Base-by-base conservation (phyloP, 2,329 filamentous ascomycete genomes). In the Kalaharituber pfeilii region DNA sequence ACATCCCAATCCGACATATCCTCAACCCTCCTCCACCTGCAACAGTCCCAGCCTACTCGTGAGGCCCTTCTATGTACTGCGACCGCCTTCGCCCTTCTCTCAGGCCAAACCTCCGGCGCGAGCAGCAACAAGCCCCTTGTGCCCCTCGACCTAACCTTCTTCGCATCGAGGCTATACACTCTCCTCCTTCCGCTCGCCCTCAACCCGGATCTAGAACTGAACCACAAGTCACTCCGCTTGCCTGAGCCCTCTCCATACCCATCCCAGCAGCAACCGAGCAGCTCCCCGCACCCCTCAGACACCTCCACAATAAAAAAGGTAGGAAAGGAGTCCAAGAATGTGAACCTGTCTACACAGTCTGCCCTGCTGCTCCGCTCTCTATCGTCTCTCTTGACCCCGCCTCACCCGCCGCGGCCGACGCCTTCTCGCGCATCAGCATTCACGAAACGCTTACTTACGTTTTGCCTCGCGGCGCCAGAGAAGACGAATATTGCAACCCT, bases 341-440 rank as follows among this genome's bases (percentile, higher is more conserved):
- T 98, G 71, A 96, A 98, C 70, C 80, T 95, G 53, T 84, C 94
- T 65, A 98, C 91, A 0, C 94, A 88, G 0, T 91, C 88, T 1
- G 87, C 95, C 18, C 80, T 98, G 25, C 79, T 98, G 52, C 77
- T 96, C 57, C 84, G 88, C 59, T 91, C 86, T 51, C 75, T 98
- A 5, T 84, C 85, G 5, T 82, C 83, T 1, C 78, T 88, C 28
- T 79, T 98, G 20, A 59, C 56, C 4, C 61, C 61, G 18, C 60
- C 61, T 28, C 62, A 59, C 7, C 86, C 89, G 0, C 71, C 79
- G 49, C 75, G 82, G 56, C 76, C 87, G 2, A 86, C 91, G 0
- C 87, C 88, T 0, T 69, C 88, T 20, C 81, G 87, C 15, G 75
- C 96, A n/a, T 89, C 86, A 11, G 85, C 87, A 9, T 98, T 96